These are phyloP conservation scores for Blastobotrys parvus DNA, from an alignment of 805 yeast genomes.

Conservation along the genomic window DNA sequence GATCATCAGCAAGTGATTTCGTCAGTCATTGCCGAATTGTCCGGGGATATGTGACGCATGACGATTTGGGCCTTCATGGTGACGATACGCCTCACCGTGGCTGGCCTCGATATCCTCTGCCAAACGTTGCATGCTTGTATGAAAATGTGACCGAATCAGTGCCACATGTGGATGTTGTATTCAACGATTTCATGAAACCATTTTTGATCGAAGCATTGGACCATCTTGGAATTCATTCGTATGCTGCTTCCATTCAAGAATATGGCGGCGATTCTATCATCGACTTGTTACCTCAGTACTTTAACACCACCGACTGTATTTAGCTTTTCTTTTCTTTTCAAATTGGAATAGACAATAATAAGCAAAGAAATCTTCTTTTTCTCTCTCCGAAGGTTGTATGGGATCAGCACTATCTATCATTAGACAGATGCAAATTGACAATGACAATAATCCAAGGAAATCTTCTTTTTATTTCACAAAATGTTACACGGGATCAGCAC, in stretches of 20 bases:
- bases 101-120: slow-evolving; percentile 51
- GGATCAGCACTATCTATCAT: too few relatives aligned
- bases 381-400: too few relatives aligned
- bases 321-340: too few relatives aligned
- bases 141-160: slow-evolving; percentile 22
- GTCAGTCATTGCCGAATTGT: background rate
- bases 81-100: slow-evolving; percentile 70
- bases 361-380: too few relatives aligned
- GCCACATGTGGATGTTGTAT: slow-evolving; percentile 56
- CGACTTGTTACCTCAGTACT: slow-evolving; percentile 25
- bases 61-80: slow-evolving; percentile 79
- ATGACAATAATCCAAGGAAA: too few relatives aligned
- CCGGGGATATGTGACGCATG: slow-evolving; percentile 69
- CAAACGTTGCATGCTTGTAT: slow-evolving; percentile 67
- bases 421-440: too few relatives aligned
- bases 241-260: slow-evolving; percentile 7
- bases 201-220: slow-evolving; percentile 41
- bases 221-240: slow-evolving; percentile 17
- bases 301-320: too few relatives aligned
- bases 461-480: too few relatives aligned
- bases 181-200: slow-evolving; percentile 64
- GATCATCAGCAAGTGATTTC: background rate
- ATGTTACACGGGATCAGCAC: too few relatives aligned
- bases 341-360: too few relatives aligned
- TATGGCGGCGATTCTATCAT: slow-evolving; percentile 24